These are phyloP conservation scores for Avena insularis DNA, from an alignment of 176 grass and related monocot species.

Conservation along the genomic window DNA sequence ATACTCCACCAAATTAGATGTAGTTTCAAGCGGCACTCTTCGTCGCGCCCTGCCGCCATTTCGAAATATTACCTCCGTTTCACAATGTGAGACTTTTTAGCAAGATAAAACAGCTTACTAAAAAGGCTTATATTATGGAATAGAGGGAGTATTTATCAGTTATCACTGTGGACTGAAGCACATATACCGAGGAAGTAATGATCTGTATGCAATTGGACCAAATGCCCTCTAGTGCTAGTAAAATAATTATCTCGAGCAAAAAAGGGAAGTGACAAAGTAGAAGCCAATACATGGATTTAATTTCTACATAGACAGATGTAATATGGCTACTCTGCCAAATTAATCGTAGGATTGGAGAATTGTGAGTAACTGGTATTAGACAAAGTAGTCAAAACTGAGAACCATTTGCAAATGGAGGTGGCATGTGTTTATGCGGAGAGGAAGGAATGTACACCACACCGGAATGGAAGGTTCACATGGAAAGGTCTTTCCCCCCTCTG, in stretches of 20 bases:
- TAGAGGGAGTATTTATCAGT: neutral
- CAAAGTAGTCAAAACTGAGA: neutral
- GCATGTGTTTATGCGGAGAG: neutral
- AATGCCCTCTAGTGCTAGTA: neutral
- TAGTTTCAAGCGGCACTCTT: neutral
- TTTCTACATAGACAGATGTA: neutral
- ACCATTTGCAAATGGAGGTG: neutral
- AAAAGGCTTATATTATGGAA: too few species aligned
- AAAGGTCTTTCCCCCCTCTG: neutral
- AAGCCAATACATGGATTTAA: neutral
- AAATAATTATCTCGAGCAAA: neutral
- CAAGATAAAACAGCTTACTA: too few species aligned
- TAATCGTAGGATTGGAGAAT: neutral
- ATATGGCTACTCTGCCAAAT: neutral
- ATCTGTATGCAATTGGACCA: neutral
- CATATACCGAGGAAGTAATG: neutral
- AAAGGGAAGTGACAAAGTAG: neutral
- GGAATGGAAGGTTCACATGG: neutral
- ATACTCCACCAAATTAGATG: neutral
- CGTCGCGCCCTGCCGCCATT: neutral
- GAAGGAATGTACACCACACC: neutral
- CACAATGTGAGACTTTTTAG: too few species aligned
- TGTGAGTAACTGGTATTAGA: neutral
- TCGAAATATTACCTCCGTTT: neutral
- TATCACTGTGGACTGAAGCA: neutral